Conservation (phyloP, 257 asterid species). For the Solanum peruvianum region DNA sequence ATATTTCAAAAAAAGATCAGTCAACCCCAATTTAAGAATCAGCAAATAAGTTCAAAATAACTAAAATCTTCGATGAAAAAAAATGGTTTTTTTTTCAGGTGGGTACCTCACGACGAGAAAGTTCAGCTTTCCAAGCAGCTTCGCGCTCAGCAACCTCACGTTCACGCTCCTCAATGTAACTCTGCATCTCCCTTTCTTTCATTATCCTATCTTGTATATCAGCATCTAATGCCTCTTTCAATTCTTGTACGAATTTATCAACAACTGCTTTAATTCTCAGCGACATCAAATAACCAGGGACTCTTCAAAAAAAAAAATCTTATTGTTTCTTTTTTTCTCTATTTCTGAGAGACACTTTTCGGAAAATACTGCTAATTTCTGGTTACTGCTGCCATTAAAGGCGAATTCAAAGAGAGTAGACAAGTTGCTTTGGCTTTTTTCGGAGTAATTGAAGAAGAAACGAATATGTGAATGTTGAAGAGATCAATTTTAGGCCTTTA, state of each 20-base stretch:
- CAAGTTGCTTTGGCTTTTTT: not conserved
- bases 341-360: not conserved
- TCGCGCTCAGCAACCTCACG: slow-evolving; percentile 99
- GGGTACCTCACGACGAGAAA: slow-evolving; percentile 90
- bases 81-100: not conserved
- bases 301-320: not conserved
- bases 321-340: not conserved
- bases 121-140: slow-evolving; percentile 99
- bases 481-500: not conserved
- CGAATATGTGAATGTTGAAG: not conserved
- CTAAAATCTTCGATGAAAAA: not conserved
- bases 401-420: not conserved
- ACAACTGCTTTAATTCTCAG: slow-evolving; percentile 89
- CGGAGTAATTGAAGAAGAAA: not conserved
- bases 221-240: slow-evolving; percentile 92
- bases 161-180: slow-evolving; percentile 92
- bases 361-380: not conserved
- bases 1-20: not conserved
- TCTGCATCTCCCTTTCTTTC: slow-evolving; percentile 99
- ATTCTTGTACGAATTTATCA: slow-evolving; percentile 90
- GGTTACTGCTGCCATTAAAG: not conserved
- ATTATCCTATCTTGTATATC: slow-evolving; percentile 90
- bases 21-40: not conserved
- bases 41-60: not conserved
- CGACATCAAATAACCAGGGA: slow-evolving; percentile 35